phyloP scores from a whole-genome alignment of 2,329 filamentous ascomycete species.

The Fusarium robinianum region DNA sequence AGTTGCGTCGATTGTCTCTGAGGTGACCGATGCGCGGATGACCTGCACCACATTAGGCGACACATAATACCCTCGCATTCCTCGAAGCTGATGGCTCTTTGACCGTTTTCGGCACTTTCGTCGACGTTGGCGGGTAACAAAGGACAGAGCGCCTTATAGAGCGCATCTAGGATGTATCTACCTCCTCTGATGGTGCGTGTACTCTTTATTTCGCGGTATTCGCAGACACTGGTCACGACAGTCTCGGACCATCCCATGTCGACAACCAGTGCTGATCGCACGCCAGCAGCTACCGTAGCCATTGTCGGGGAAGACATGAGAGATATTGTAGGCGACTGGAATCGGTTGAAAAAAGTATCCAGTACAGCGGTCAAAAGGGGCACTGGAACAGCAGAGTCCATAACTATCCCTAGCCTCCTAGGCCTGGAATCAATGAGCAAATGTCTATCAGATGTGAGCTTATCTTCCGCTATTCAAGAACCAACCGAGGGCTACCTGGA shows the following conservation, averaged over 20 bases:
- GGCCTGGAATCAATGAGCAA: conserved; percentile 75
- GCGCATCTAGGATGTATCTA: conserved; percentile 70
- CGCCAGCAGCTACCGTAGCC: conserved; percentile 74
- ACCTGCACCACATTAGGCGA: conserved; percentile 76
- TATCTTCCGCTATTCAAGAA: background rate
- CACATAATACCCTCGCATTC: conserved; percentile 80
- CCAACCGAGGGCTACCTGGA: conserved; percentile 62
- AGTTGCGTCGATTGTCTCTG: conserved; percentile 46
- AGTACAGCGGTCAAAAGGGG: conserved; percentile 76
- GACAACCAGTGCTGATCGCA: conserved; percentile 83
- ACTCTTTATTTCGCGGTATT: conserved; percentile 80
- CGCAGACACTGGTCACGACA: conserved; percentile 81
- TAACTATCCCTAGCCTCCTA: conserved; percentile 72
- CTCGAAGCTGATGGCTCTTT: conserved; percentile 65
- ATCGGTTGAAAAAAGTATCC: conserved; percentile 78
- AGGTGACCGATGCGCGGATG: conserved; percentile 39
- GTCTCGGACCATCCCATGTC: conserved; percentile 95
- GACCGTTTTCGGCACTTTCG: conserved; percentile 39
- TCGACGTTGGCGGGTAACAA: conserved; percentile 38
- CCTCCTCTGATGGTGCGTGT: conserved; percentile 75
- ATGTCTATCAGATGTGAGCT: conserved; percentile 49
- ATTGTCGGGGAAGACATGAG: conserved; percentile 79
- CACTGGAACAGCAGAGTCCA: conserved; percentile 78
- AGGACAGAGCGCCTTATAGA: conserved; percentile 63
- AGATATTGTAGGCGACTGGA: conserved; percentile 79